Base-by-base conservation (phyloP, 345 rosid species). In the Linum usitatissimum region DNA sequence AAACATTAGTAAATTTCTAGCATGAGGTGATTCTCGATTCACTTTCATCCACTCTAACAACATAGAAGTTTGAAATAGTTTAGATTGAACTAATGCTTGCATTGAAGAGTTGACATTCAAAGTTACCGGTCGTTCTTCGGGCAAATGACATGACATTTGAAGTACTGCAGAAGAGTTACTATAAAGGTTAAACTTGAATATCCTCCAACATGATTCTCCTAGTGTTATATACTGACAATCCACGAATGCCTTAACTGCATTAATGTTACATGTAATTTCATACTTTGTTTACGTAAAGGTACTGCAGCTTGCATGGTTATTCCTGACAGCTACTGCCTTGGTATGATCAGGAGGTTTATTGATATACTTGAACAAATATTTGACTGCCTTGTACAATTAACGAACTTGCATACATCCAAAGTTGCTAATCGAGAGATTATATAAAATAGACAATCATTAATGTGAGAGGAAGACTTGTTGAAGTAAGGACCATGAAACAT, bases 151-250 rank as follows among this genome's bases (percentile, higher is more conserved):
- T 1, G 34, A 2, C 4, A 67, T 23, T 4, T 62, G 21, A 0
- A 51, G 20, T 0, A 72, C 65, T 3, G 62, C 28, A 0, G 60
- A 62, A 6, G 38, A n/a, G 5, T 38, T 18, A 6, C n/a, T n/a
- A 5, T 62, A 57, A 9, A 67, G 59, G 9, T 59, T 58, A 63
- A 67, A 68, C 3, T 38, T 1, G 42, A 59, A 72, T 0, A 67
- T 56, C 6, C 76, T n/a, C 71, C 65, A 72, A 36, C 31, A 19
- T 0, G 68, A 62, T 28, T 72, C 68, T 2, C n/a, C 8, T 2
- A 53, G 21, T 3, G 57, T 49, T 8, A 63, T 23, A 40, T 67
- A 67, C 19, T 68, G 39, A 21, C 68, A 51, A 45, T 72, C 65
- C 4, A 72, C 12, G 19, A 14, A 63, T 0, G 10, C 3, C 38